A percentile compares a stretch with the other conserved stretches of the same genome.
Evolutionary conservation across 352 stramenopile species (phyloP).

Genomic region (Phytophthora tentaculata): DNA sequence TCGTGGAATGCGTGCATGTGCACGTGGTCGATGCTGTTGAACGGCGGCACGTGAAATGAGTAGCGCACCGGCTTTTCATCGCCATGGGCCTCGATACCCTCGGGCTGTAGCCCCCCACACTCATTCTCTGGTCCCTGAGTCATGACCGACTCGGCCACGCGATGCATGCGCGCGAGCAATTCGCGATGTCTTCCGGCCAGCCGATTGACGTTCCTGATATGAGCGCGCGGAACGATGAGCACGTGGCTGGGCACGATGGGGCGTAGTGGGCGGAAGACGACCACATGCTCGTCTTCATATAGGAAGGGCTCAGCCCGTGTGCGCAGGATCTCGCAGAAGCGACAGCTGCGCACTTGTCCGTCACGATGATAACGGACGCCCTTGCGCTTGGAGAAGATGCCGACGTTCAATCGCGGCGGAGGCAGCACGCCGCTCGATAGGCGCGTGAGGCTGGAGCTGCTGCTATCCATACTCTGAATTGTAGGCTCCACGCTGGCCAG

Average conservation of each 20-base stretch:
- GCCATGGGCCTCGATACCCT: conserved; percentile 1
- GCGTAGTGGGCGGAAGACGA: conserved; percentile 79
- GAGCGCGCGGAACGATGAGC: conserved; percentile 78
- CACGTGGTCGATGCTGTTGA: conserved; percentile 91
- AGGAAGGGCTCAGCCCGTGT: conserved; percentile 64
- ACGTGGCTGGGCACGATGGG: conserved; percentile 76
- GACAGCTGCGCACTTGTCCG: conserved; percentile 65
- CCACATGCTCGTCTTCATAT: conserved; percentile 79
- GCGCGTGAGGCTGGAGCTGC: conserved; percentile 19
- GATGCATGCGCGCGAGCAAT: conserved; percentile 70
- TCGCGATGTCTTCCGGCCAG: conserved; percentile 53
- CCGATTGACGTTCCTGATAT: conserved; percentile 84
- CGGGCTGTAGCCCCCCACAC: conserved; percentile 15
- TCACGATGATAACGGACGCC: conserved; percentile 73
- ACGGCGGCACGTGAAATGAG: conserved; percentile 70
- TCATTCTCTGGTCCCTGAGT: conserved; percentile 10
- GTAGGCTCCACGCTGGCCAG: conserved; percentile 9
- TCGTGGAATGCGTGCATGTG: conserved; percentile 87
- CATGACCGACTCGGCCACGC: conserved; percentile 61
- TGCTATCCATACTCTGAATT: conserved; percentile 17
- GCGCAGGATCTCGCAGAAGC: conserved; percentile 85
- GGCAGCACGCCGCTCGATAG: conserved; percentile 29
- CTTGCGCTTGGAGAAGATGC: conserved; percentile 68
- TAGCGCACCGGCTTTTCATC: conserved; percentile 49
- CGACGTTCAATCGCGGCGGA: conserved; percentile 40